Evolutionary conservation across 805 yeast species (phyloP), one percentile per base, ranked within the genome.

Genomic region (Wickerhamomyces rabaulensis): DNA sequence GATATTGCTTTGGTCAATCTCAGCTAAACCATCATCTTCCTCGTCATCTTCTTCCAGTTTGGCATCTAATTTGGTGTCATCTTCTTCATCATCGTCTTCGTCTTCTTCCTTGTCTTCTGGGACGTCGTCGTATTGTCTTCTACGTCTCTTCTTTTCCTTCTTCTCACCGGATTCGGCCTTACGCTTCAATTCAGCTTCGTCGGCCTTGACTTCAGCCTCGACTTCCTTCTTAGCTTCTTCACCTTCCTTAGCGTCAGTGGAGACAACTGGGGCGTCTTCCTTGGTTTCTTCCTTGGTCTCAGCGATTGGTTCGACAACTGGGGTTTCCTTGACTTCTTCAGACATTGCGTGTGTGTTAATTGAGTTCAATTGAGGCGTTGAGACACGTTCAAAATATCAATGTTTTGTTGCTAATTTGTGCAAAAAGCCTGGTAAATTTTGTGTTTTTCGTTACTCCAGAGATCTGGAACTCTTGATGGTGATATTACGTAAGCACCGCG

Each of bases 1-100:
- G 62, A 90, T 89, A 67, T 90, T 91, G 36, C 89, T 70, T 36
- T 84, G 73, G 60, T 87, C 95, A 54, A 90, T 87, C 66, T 85
- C 95, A 31, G 76, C 74, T 53, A 88, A 71, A 57, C 85, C 92
- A 56, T 87, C 95, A 31, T 86, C 94, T 21, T 80, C 87, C 19
- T 79, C 89, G 31, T 74, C 82, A 27, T 71, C 79, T 26, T 67
- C 76, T 46, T 64, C 64, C 37, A 66, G 43, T 44, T 54, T 58
- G 6, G 74, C 68, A 37, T 76, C 72, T 41, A 74, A 57, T 49
- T 77, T 78, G 38, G 75, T 82, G 52, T 78, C 82, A 41, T 75
- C 77, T 49, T 68, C 78, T 19, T 69, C 77, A 9, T 48, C 54
- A 1, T 55, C 77, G 4, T 75, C 80, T 8, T 72, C 75, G 9